phyloP scores from a whole-genome alignment of 257 asterid genomes.

The Jasminum sambac region DNA sequence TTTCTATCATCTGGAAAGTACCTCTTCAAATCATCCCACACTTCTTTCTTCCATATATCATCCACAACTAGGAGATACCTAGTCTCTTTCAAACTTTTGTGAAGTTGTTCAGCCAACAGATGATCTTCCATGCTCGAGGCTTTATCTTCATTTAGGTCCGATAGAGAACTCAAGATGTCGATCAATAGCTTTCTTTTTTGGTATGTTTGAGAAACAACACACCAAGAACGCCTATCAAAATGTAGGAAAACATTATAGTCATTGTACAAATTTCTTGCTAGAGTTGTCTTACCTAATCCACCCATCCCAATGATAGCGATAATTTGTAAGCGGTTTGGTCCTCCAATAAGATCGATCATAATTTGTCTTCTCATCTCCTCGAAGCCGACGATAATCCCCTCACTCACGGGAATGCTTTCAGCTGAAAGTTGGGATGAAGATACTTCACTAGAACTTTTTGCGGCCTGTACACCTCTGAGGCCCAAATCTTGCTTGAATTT shows the following conservation, averaged over 20 bases:
- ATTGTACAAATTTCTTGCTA: slow-evolving; percentile 31
- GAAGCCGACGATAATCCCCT: slow-evolving; percentile 29
- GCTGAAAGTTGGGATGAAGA: background rate
- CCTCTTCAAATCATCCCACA: slow-evolving; percentile 9
- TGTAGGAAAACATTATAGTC: slow-evolving; percentile 8
- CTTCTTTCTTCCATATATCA: slow-evolving; percentile 30
- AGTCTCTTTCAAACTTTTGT: slow-evolving; percentile 17
- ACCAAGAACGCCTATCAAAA: slow-evolving; percentile 25
- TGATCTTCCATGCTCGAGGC: slow-evolving; percentile 8
- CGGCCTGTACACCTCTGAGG: background rate
- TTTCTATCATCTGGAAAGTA: slow-evolving; percentile 12
- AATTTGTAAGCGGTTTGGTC: slow-evolving; percentile 7
- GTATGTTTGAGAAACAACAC: slow-evolving; percentile 26
- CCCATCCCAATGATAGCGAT: slow-evolving; percentile 32
- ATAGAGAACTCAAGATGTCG: slow-evolving; percentile 13
- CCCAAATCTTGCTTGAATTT: slow-evolving; percentile 5
- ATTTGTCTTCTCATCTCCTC: slow-evolving; percentile 1
- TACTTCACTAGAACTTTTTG: background rate
- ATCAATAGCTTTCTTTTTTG: slow-evolving; percentile 15
- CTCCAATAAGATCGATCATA: background rate
- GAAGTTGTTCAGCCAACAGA: slow-evolving; percentile 16
- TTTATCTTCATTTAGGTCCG: slow-evolving; percentile 10
- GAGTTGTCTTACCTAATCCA: slow-evolving; percentile 42
- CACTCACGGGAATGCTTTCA: background rate
- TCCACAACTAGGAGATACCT: slow-evolving; percentile 32